These are phyloP conservation scores for Phytophthora meadii DNA, from an alignment of 352 stramenopile species.

Conservation along the genomic window DNA sequence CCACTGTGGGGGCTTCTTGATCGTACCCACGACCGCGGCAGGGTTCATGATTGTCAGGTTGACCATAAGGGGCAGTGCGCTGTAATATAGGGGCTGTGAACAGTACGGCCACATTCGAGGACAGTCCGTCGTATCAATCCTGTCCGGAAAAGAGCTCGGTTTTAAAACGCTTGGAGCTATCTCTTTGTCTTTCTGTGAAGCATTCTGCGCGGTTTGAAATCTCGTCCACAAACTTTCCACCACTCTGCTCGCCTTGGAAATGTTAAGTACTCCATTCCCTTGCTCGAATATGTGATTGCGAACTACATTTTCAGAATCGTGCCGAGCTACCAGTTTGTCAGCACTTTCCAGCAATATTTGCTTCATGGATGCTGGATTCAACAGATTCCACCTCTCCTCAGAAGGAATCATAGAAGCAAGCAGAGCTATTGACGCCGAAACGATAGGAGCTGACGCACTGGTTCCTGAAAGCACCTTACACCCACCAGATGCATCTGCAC, in stretches of 20 bases:
- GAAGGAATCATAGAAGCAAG: conserved; percentile 75
- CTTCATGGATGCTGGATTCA: conserved; percentile 78
- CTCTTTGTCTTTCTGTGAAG: conserved; percentile 8
- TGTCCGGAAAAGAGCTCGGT: conserved; percentile 66
- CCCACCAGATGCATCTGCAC: conserved; percentile 52
- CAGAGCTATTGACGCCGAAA: conserved; percentile 78
- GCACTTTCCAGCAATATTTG: conserved; percentile 70
- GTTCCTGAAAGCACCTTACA: conserved; percentile 82
- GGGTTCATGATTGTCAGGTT: conserved; percentile 90
- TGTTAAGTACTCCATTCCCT: conserved; percentile 76
- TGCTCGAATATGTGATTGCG: conserved; percentile 90
- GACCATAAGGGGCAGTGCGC: conserved; percentile 72
- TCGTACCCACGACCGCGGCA: conserved; percentile 48
- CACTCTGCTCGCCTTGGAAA: conserved; percentile 59
- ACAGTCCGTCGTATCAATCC: conserved; percentile 78
- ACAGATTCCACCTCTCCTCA: conserved; percentile 55
- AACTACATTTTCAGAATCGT: conserved; percentile 48
- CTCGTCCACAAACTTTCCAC: conserved; percentile 50
- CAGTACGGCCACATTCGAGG: conserved; percentile 90
- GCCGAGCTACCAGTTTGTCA: conserved; percentile 45
- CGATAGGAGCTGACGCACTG: conserved; percentile 85
- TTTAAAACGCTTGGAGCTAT: conserved; percentile 23
- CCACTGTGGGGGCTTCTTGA: conserved; percentile 64
- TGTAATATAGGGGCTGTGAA: conserved; percentile 80
- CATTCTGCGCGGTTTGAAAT: conserved; percentile 34